phyloP scores from a whole-genome alignment of 2,329 filamentous ascomycete genomes.

The Lecanicillium sp. region DNA sequence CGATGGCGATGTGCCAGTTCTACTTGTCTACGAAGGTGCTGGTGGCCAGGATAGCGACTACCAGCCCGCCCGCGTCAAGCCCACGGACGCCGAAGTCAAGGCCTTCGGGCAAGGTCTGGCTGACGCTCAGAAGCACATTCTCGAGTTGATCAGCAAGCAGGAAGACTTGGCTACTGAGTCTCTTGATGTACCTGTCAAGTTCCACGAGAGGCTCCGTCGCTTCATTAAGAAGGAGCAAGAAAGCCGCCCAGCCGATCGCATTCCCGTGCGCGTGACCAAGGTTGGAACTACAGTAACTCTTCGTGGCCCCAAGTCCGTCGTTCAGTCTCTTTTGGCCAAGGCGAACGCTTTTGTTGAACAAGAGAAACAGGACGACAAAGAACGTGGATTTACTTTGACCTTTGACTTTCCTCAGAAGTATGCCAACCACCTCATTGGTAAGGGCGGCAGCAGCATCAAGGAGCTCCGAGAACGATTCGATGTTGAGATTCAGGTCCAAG shows the following conservation, averaged over 20 bases:
- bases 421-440: slow-evolving; percentile 74
- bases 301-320: slow-evolving; percentile 66
- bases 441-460: slow-evolving; percentile 58
- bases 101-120: slow-evolving; percentile 48
- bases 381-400: slow-evolving; percentile 75
- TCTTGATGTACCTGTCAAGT: slow-evolving; percentile 55
- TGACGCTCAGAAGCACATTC: slow-evolving; percentile 49
- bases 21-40: slow-evolving; percentile 70
- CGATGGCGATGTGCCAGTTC: slow-evolving; percentile 52
- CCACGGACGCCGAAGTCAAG: slow-evolving; percentile 40
- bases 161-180: slow-evolving; percentile 42
- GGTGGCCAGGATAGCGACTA: slow-evolving; percentile 38
- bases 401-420: slow-evolving; percentile 96
- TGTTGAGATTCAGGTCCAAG: slow-evolving; percentile 78
- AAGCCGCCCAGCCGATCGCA: slow-evolving; percentile 46
- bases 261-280: slow-evolving; percentile 52
- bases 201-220: slow-evolving; percentile 53
- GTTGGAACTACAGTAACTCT: slow-evolving; percentile 59
- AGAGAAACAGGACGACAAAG: slow-evolving; percentile 87
- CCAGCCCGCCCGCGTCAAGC: slow-evolving; percentile 46
- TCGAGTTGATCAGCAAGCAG: slow-evolving; percentile 51
- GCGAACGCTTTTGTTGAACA: slow-evolving; percentile 74
- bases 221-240: slow-evolving; percentile 61
- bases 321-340: slow-evolving; percentile 65
- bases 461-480: slow-evolving; percentile 61